phyloP scores from a whole-genome alignment of 202 grass and related monocot genomes.

The Digitaria exilis region DNA sequence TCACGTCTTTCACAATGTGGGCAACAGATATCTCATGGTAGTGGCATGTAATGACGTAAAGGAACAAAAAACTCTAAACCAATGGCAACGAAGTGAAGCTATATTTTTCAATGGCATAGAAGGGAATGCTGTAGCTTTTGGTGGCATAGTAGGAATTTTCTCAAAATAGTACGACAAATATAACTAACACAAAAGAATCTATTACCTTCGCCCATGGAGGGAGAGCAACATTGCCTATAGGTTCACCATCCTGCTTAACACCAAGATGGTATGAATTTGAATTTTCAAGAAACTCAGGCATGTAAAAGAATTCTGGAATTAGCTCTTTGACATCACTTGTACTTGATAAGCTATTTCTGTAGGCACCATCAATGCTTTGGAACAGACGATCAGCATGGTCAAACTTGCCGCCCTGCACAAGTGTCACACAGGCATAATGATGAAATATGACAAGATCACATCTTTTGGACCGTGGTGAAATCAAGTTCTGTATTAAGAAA shows the following conservation, averaged over 20 bases:
- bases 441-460: slow-evolving; percentile 3
- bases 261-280: slow-evolving; percentile 92
- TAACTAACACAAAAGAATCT: slow-evolving; percentile 6
- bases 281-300: slow-evolving; percentile 97
- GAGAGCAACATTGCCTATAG: slow-evolving; percentile 86
- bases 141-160: too few relatives aligned
- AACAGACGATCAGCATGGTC: slow-evolving; percentile 99
- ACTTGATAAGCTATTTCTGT: slow-evolving; percentile 86
- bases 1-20: too few relatives aligned
- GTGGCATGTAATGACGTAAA: too few relatives aligned
- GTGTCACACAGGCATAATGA: slow-evolving; percentile 31
- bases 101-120: too few relatives aligned
- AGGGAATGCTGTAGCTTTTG: too few relatives aligned
- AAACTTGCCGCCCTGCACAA: slow-evolving; percentile 90
- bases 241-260: slow-evolving; percentile 94
- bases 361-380: slow-evolving; percentile 87
- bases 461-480: slow-evolving; percentile 7
- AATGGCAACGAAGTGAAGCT: too few relatives aligned
- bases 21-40: too few relatives aligned
- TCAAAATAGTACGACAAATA: not conserved
- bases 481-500: not conserved
- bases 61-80: too few relatives aligned
- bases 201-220: slow-evolving; percentile 96
- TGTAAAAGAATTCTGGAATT: slow-evolving; percentile 98
- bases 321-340: slow-evolving; percentile 99